Base-by-base conservation (phyloP, 192 early-diverging fungal genomes). In the Phycomyces nitens region DNA sequence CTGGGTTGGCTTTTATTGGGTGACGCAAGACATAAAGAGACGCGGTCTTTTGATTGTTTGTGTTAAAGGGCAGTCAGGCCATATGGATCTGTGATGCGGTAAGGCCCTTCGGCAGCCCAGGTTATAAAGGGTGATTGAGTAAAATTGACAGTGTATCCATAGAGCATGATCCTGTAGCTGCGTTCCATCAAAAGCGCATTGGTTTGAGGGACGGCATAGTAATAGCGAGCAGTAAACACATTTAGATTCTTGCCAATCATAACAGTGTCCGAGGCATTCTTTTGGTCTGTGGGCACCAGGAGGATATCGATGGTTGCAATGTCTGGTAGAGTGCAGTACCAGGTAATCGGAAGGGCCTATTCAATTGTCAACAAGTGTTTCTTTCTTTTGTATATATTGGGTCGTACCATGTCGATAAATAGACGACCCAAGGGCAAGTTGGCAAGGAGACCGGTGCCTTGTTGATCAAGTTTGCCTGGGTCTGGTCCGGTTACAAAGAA, bases 401-500 rank as follows among this genome's bases (percentile, higher is more conserved):
- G 41, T 23, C 18, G 7, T 64, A 64, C 62, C 62, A 64, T 50
- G 52, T 64, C 22, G 2, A 39, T 53, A 41, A 64, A 64, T 26
- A 64, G 22, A 11, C 50, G 49, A 12, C 62, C 62, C 62, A 64
- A 41, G 9, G 62, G 62, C 4, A 64, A 20, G 16, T 18, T 39
- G 14, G 18, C 15, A 5, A 64, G 41, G 1, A 55, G 23, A 1
- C 52, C 62, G 12, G 39, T 21, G 34, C 62, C 62, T 7, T 21
- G 16, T 27, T 52, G 51, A 42, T 41, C 5, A 9, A 20, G 20
- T 20, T 29, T 64, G 3, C 62, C 62, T 43, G 62, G 53, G 42
- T 64, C 62, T 2, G 62, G 62, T 10, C 62, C 62, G 8, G 62
- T 64, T 10, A 53, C 51, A 51, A 64, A 64, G 62, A 64, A 64